Evolutionary conservation across 176 grass and related monocot genomes (phyloP).

Genomic region (Oryza coarctata): DNA sequence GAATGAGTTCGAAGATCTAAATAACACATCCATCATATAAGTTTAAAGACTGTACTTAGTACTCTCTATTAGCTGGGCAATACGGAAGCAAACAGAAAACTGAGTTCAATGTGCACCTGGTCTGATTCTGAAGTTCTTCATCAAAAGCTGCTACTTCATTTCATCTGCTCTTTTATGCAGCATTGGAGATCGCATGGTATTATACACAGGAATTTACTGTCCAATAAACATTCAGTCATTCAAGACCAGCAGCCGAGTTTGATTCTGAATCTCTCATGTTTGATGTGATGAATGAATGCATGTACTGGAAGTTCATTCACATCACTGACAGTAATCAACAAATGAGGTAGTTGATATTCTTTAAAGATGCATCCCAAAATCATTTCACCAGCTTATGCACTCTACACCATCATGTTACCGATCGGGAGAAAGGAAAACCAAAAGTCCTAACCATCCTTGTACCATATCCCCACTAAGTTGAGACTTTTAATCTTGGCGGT

Average conservation of each 20-base stretch:
- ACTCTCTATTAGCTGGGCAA: too few relatives aligned
- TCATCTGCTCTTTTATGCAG: too few relatives aligned
- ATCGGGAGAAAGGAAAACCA: neutral
- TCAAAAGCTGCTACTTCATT: too few relatives aligned
- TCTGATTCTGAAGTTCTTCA: too few relatives aligned
- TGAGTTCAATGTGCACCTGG: too few relatives aligned
- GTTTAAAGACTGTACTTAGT: too few relatives aligned
- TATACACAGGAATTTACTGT: neutral
- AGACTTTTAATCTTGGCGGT: neutral
- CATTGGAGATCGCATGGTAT: neutral
- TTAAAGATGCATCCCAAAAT: neutral
- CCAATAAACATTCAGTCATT: neutral
- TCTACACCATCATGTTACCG: constrained; percentile 33
- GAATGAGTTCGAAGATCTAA: too few relatives aligned
- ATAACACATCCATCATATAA: too few relatives aligned
- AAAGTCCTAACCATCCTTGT: constrained; percentile 35
- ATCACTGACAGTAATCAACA: neutral
- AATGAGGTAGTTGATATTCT: constrained; percentile 18
- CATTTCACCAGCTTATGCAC: neutral
- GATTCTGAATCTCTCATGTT: neutral
- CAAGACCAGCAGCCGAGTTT: neutral
- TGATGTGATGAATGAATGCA: neutral
- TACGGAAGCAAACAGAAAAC: too few relatives aligned
- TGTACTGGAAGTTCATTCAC: neutral
- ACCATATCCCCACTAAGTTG: constrained; percentile 37